Evolutionary conservation across 2,329 filamentous ascomycete species (phyloP).

Genomic region (Ceratocystis diversiconidia): DNA sequence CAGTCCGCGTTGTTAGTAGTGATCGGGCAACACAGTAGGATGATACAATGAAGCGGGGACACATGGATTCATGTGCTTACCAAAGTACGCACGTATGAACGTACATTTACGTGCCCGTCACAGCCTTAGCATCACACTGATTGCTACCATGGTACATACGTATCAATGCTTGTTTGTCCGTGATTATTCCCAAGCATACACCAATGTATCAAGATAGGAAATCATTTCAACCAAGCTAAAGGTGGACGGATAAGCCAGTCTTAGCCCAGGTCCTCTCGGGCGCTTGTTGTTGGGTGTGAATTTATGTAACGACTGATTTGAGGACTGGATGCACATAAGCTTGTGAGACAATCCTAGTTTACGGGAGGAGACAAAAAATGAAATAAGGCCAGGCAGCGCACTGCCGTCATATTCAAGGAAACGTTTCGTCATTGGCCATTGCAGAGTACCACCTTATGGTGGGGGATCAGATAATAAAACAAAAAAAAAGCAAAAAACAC

Average conservation of each 20-base stretch:
- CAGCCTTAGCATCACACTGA: neutral
- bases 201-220: neutral
- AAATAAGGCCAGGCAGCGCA: neutral
- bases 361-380: neutral
- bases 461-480: neutral
- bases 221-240: neutral
- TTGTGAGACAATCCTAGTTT: neutral
- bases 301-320: neutral
- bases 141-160: neutral
- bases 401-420: neutral
- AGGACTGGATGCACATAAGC: neutral
- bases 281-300: neutral
- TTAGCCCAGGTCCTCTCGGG: neutral
- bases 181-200: neutral
- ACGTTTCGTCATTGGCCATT: slow-evolving; percentile 7
- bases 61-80: neutral
- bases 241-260: neutral
- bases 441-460: slow-evolving; percentile 12
- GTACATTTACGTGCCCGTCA: neutral
- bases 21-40: too few species aligned
- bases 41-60: neutral
- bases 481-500: neutral
- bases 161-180: neutral
- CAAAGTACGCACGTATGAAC: neutral
- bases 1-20: too few species aligned